Base-by-base conservation (phyloP, 371 early-diverging fungal genomes). In the Smittium mucronatum region DNA sequence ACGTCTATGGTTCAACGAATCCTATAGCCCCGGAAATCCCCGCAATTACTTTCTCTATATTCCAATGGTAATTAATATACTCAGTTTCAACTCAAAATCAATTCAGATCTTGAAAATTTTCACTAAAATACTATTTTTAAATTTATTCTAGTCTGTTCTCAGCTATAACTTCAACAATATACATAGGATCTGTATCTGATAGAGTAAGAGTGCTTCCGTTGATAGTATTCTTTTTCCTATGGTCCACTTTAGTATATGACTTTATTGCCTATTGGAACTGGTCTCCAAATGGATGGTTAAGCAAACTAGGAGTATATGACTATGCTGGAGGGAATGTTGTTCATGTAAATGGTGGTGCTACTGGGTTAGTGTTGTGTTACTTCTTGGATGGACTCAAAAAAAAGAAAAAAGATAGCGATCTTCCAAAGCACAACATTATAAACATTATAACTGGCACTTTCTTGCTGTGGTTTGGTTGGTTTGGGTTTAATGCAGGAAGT, bases 271-370 rank as follows among this genome's bases (percentile, higher is more conserved):
- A 88, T 82, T 94, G 94, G 94, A 89, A 91, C 25, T 94, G 94
- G 94, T 83, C 82, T 25, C 77, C 82, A 26, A 86, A 86, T 58
- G 94, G 95, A 2, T 95, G 93, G 93, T 77, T 86, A 69, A 77
- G 74, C 64, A 84, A 84, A 64, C 73, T 93, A 70, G 93, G 93
- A 32, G 82, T 74, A 60, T 80, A 89, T 36, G 93, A 93, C 79
- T 93, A 87, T 69, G 94, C 93, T 36, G 93, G 93, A 30, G 94
- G 94, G 36, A 91, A 90, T 16, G 93, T 94, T 30, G 96, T 96
- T 59, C 94, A 96, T 74, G 90, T 94, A 35, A 79, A 89, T n/a
- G 89, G 92, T 68, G 96, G 96, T 17, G 87, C 89, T 72, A 89
- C 92, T 58, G 94, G 91, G 67, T 83, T 96, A n/a, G 94, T 94